Conservation (phyloP, 441 rosid species). For the Raphanus hybrid region DNA sequence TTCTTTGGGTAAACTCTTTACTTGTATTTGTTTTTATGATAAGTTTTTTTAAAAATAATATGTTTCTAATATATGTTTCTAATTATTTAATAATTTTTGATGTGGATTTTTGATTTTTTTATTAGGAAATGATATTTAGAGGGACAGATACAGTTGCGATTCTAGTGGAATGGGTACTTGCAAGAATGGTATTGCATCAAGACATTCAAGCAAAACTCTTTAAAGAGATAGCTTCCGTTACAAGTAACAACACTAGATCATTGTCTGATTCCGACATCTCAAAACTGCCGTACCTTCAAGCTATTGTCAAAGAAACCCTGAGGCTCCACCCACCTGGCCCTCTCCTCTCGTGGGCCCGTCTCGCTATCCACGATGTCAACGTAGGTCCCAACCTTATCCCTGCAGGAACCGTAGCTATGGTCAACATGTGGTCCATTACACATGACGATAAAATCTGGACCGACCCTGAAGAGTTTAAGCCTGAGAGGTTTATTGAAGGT, state of each 20-base stretch:
- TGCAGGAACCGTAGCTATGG: slow-evolving; percentile 79
- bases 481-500: slow-evolving; percentile 60
- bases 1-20: slow-evolving; percentile 65
- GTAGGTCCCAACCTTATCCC: slow-evolving; percentile 56
- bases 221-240: slow-evolving; percentile 50
- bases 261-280: slow-evolving; percentile 55
- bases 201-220: slow-evolving; percentile 64
- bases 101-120: background rate
- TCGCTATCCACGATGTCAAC: slow-evolving; percentile 58
- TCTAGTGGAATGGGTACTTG: slow-evolving; percentile 79
- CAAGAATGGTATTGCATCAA: slow-evolving; percentile 74
- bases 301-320: slow-evolving; percentile 74
- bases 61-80: background rate
- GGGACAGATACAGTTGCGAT: slow-evolving; percentile 90
- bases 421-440: slow-evolving; percentile 93
- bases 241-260: slow-evolving; percentile 40
- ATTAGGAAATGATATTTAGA: slow-evolving; percentile 83
- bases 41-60: background rate
- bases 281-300: slow-evolving; percentile 57
- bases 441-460: slow-evolving; percentile 66
- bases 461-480: slow-evolving; percentile 56
- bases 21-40: background rate
- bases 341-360: slow-evolving; percentile 78
- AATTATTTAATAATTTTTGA: background rate
- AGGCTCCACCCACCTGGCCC: slow-evolving; percentile 92